A percentile compares a stretch with the other conserved stretches of the same genome.
Evolutionary conservation across 257 asterid species (phyloP).

Genomic region (Euphrasia confusa): DNA sequence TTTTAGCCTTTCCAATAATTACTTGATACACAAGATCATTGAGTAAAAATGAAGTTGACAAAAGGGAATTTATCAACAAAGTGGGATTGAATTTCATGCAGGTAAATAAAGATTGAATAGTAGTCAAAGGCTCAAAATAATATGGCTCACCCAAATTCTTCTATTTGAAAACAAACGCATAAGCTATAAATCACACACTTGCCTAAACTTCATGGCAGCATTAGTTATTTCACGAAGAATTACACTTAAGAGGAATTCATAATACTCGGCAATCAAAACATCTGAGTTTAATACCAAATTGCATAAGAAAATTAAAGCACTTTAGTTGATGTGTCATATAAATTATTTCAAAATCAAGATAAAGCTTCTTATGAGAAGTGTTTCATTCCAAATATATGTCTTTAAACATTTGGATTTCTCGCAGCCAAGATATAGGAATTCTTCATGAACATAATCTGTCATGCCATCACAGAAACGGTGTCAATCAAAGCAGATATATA

Average conservation of each 20-base stretch:
- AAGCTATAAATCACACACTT: neutral
- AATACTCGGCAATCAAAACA: neutral
- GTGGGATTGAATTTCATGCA: neutral
- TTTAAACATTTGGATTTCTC: constrained; percentile 1
- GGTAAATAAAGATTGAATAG: neutral
- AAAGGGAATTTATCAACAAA: neutral
- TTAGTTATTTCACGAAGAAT: neutral
- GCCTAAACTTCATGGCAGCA: neutral
- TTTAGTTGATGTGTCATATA: neutral
- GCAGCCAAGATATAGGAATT: neutral
- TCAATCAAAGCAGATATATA: constrained; percentile 8
- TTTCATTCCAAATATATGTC: neutral
- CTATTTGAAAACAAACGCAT: neutral
- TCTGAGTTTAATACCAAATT: neutral
- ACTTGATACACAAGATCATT: neutral
- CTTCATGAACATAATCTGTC: neutral
- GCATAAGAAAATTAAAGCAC: neutral
- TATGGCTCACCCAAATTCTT: neutral
- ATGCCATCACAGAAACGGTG: neutral
- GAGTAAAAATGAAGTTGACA: neutral
- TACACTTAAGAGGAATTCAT: neutral
- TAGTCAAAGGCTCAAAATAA: neutral
- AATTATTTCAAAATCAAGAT: neutral
- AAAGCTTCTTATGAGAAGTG: neutral
- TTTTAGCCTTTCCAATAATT: neutral